phyloP scores from a whole-genome alignment of 495 filamentous ascomycete species.

The Tricharina praecox region DNA sequence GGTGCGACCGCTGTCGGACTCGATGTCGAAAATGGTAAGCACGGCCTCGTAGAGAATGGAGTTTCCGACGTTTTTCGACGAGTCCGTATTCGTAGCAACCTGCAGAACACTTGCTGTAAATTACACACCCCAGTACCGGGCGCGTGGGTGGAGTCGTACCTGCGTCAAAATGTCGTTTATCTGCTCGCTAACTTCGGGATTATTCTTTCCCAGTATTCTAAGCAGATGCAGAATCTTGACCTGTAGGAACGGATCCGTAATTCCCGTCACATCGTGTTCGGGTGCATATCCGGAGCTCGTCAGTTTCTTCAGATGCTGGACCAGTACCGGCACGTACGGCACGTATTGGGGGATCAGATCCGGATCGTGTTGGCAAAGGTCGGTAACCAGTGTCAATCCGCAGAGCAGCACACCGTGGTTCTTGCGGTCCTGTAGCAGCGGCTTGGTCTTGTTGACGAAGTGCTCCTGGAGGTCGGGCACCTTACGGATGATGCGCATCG shows the following conservation, averaged over 20 bases:
- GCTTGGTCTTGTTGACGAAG: conserved; percentile 82
- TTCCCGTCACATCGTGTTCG: conserved; percentile 93
- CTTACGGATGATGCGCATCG: conserved; percentile 98
- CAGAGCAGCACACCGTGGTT: conserved; percentile 93
- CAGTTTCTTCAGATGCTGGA: conserved; percentile 74
- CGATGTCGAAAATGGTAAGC: conserved; percentile 91
- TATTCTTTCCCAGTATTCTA: conserved; percentile 69
- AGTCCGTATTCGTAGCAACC: conserved; percentile 95
- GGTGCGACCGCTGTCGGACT: conserved; percentile 82
- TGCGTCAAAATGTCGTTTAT: conserved; percentile 98
- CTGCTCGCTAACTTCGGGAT: conserved; percentile 77
- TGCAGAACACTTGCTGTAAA: conserved; percentile 34
- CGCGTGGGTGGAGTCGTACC: conserved; percentile 38
- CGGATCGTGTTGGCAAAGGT: conserved; percentile 87
- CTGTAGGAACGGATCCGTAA: conserved; percentile 96
- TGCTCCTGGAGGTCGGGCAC: conserved; percentile 95
- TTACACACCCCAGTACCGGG: not conserved
- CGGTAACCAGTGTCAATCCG: conserved; percentile 77
- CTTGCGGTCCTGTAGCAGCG: conserved; percentile 63
- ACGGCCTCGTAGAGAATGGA: conserved; percentile 96
- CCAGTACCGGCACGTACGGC: conserved; percentile 59
- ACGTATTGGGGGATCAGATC: conserved; percentile 77
- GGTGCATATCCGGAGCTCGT: conserved; percentile 93
- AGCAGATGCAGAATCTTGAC: conserved; percentile 84
- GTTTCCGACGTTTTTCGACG: conserved; percentile 96